These are phyloP conservation scores for Trichopus zeylanicus DNA, from an alignment of 116 monocot species.

Conservation along the genomic window DNA sequence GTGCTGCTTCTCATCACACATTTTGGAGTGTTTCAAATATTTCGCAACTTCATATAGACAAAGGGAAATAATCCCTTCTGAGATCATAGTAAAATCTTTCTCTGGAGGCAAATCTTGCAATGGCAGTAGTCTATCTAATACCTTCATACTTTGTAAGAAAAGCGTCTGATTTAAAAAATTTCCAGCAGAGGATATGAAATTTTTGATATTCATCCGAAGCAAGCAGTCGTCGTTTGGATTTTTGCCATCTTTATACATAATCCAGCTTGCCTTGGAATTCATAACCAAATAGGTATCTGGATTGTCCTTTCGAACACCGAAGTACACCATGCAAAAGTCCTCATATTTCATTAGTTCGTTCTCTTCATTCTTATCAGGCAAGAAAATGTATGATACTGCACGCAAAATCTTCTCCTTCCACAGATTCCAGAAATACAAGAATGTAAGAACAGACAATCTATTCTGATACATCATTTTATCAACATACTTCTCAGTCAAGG, in stretches of 20 bases:
- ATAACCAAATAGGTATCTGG: conserved; percentile 11
- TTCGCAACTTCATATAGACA: conserved; percentile 30
- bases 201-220: not conserved
- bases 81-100: not conserved
- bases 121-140: conserved; percentile 20
- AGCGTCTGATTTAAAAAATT: conserved; percentile 21
- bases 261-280: conserved; percentile 21
- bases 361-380: not conserved
- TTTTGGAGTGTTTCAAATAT: conserved; percentile 18
- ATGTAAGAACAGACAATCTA: conserved; percentile 7
- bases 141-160: conserved; percentile 15
- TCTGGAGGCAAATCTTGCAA: conserved; percentile 3
- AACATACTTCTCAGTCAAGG: not conserved
- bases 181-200: conserved; percentile 15
- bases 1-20: not conserved
- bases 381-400: conserved; percentile 10
- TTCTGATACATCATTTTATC: conserved; percentile 7
- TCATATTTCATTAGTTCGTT: not conserved
- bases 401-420: conserved; percentile 21
- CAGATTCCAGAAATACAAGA: conserved; percentile 34
- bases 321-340: conserved; percentile 35
- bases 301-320: conserved; percentile 26
- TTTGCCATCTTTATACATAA: not conserved
- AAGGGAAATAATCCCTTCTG: conserved; percentile 4
- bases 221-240: not conserved